A percentile compares a stretch with the other conserved stretches of the same genome.
These are phyloP conservation scores for Auriscalpium microsporum DNA, from an alignment of 768 basidiomycete genomes.

Conservation along the genomic window DNA sequence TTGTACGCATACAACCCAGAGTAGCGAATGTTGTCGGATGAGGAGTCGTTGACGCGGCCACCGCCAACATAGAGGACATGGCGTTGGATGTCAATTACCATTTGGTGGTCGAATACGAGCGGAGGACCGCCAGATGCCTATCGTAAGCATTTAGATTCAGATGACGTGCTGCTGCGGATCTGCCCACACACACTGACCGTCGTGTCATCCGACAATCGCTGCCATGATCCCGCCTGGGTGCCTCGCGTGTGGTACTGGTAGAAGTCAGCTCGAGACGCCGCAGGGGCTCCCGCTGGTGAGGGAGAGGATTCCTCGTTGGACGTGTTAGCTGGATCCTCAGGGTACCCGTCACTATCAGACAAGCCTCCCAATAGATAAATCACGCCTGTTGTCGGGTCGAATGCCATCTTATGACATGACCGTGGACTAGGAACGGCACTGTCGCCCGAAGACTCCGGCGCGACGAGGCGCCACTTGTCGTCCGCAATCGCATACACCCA, in stretches of 20 bases:
- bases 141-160: too few species aligned
- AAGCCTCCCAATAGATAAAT: slow-evolving; percentile 71
- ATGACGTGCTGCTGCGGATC: too few species aligned
- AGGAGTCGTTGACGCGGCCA: slow-evolving; percentile 61
- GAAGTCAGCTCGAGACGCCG: slow-evolving; percentile 55
- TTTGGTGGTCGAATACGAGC: slow-evolving; percentile 72
- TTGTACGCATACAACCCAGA: slow-evolving; percentile 71
- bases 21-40: slow-evolving; percentile 51
- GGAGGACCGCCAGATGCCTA: slow-evolving; percentile 64
- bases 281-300: slow-evolving; percentile 2
- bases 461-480: slow-evolving; percentile 55
- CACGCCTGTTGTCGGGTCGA: slow-evolving; percentile 58
- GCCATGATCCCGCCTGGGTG: slow-evolving; percentile 59
- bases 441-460: slow-evolving; percentile 44
- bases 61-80: slow-evolving; percentile 73
- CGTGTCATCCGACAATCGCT: slow-evolving; percentile 58
- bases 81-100: slow-evolving; percentile 63
- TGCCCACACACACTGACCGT: slow-evolving; percentile 33
- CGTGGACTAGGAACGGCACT: slow-evolving; percentile 61
- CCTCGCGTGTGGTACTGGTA: slow-evolving; percentile 68
- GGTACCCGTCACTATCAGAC: slow-evolving; percentile 38
- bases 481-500: slow-evolving; percentile 61
- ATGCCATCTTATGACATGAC: slow-evolving; percentile 78
- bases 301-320: background rate
- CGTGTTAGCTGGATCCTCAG: background rate